phyloP scores from a whole-genome alignment of 2,329 filamentous ascomycete species.

The Plectosphaerella plurivora region DNA sequence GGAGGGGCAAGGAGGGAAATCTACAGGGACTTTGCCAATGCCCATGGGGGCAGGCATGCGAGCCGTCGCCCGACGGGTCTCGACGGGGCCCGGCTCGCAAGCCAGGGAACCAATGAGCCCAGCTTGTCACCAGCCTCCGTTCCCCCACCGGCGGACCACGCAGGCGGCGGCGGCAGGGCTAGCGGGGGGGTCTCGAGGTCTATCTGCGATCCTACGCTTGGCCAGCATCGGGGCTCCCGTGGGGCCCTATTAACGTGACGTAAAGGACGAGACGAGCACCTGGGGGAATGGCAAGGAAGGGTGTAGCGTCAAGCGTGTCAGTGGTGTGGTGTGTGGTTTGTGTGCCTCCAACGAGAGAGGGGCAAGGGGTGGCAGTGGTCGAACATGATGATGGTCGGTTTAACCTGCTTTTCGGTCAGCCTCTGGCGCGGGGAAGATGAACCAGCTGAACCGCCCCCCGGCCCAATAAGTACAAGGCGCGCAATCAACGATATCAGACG shows the following conservation, averaged over 20 bases:
- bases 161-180: neutral
- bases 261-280: neutral
- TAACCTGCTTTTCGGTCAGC: neutral
- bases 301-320: too few relatives aligned
- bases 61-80: too few relatives aligned
- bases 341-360: too few relatives aligned
- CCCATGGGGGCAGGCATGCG: neutral
- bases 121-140: neutral
- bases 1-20: neutral
- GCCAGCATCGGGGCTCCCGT: neutral
- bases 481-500: too few relatives aligned
- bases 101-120: neutral
- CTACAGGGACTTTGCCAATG: neutral
- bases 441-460: too few relatives aligned
- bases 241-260: neutral
- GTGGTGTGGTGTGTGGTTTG: neutral
- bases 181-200: neutral
- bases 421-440: neutral
- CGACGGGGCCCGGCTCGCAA: neutral
- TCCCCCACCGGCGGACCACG: too few relatives aligned
- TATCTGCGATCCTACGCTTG: neutral
- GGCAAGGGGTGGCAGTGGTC: neutral
- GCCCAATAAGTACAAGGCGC: neutral
- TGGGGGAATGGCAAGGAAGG: neutral
- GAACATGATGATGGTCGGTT: neutral